Base-by-base conservation (phyloP, 2,329 filamentous ascomycete genomes). In the Fusarium bactridioides region DNA sequence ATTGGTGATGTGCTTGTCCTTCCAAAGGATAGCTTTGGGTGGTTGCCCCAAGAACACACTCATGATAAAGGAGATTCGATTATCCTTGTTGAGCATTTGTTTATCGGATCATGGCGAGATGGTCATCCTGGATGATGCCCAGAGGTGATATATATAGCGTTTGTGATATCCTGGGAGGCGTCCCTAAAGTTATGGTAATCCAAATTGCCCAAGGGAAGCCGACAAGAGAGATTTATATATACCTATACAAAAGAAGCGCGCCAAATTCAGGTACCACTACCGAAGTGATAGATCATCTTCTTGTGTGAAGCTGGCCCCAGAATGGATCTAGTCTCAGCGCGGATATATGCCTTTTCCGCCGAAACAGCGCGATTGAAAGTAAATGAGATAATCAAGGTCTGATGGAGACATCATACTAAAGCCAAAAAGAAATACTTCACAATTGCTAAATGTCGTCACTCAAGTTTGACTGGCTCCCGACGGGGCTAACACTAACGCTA, bases 1-100 rank as follows among this genome's bases (percentile, higher is more conserved):
- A 76, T 82, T 51, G 79, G 78, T 1, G 80, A 81, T 47, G 77
- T 81, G 12, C 62, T 81, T 25, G 74, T 81, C 21, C 61, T 82
- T 27, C 80, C 80, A 12, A 80, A 72, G 45, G 76, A 79, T 25
- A 76, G 74, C 31, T 76, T 76, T 51, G 74, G 74, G 18, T 76
- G 74, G 74, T 12, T 74, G 18, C 61, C 73, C 0, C 67, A 73
- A 37, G 73, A 76, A 10, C 62, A 76, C 7, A 60, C 67, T 11
- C 74, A 74, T 37, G 60, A 70, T 38, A 65, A 73, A 45, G 67
- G 67, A 13, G 67, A 73, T 5, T n/a, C 64, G 6, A 63, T 27
- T 3, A 72, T 76, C 9, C 61, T 76, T 9, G 67, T 76, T 13
- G 67, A 76, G 43, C 74, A 74, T 61, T 45, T 74, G 3, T 74